Evolutionary conservation across 208 protist species (phyloP).

Genomic region (Acanthamoeba triangularis): DNA sequence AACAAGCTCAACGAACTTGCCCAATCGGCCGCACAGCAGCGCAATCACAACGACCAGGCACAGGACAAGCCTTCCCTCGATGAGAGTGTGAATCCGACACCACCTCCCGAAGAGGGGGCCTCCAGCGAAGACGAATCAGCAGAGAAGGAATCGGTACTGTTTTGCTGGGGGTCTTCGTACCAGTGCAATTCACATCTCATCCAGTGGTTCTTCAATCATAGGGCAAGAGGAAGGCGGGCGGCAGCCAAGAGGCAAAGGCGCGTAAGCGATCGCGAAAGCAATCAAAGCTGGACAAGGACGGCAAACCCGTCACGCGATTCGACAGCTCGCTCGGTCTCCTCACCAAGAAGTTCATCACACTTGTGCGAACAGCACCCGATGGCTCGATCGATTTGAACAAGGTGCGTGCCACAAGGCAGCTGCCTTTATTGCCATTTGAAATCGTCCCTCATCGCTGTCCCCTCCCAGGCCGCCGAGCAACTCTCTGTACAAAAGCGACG

Average conservation of each 20-base stretch:
- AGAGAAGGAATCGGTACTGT: slow-evolving; percentile 41
- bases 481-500: slow-evolving; percentile 89
- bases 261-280: slow-evolving; percentile 30
- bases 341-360: slow-evolving; percentile 87
- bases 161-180: not conserved
- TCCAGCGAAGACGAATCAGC: not conserved
- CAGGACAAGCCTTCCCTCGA: not conserved
- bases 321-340: slow-evolving; percentile 86
- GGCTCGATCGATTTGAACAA: slow-evolving; percentile 90
- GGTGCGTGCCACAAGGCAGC: not conserved
- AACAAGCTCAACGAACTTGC: slow-evolving; percentile 46
- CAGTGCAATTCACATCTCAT: too few species aligned
- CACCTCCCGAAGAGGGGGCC: not conserved
- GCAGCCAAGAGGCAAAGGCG: not conserved
- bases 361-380: slow-evolving; percentile 78
- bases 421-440: not conserved
- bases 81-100: not conserved
- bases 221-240: not conserved
- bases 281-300: slow-evolving; percentile 36
- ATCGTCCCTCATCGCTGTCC: not conserved
- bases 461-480: slow-evolving; percentile 78
- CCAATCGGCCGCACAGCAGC: slow-evolving; percentile 12
- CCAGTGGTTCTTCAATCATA: not conserved
- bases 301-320: slow-evolving; percentile 67
- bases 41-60: not conserved